Evolutionary conservation across 768 basidiomycete genomes (phyloP).

Genomic region (Mycena venus): DNA sequence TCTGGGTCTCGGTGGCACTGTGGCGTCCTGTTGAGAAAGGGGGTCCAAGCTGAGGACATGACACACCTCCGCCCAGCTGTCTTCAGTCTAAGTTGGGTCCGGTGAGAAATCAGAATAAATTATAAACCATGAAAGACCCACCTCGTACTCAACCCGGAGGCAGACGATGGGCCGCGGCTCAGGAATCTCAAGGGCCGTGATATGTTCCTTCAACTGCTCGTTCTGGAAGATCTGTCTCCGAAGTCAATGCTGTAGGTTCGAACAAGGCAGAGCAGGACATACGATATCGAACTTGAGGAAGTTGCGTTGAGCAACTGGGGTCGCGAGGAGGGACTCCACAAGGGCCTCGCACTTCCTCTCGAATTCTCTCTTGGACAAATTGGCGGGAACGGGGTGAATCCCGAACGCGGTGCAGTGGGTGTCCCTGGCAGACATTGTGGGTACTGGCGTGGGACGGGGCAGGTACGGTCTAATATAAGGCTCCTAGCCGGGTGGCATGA

Average conservation of each 20-base stretch:
- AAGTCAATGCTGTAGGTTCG: not conserved
- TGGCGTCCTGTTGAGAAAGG: not conserved
- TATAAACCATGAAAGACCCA: not conserved
- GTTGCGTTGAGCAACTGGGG: not conserved
- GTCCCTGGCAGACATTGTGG: not conserved
- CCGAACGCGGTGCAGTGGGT: not conserved
- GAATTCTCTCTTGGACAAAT: not conserved
- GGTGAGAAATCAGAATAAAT: not conserved
- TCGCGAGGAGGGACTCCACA: not conserved
- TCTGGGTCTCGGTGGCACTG: conserved; percentile 1
- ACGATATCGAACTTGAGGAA: conserved; percentile 3
- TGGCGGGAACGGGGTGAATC: not conserved
- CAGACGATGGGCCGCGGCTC: not conserved
- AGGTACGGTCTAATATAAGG: not conserved
- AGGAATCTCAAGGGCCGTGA: not conserved
- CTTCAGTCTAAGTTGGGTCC: not conserved
- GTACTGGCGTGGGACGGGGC: not conserved
- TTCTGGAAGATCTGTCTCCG: not conserved
- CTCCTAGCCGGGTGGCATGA: not conserved
- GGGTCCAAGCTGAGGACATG: not conserved
- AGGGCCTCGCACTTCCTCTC: not conserved
- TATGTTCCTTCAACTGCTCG: not conserved
- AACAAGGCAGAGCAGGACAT: not conserved
- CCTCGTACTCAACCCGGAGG: not conserved
- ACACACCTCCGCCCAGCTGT: not conserved